A percentile compares a stretch with the other conserved stretches of the same genome.
These are phyloP conservation scores for Cubamyces lactineus DNA, from an alignment of 768 basidiomycete genomes.

Conservation along the genomic window DNA sequence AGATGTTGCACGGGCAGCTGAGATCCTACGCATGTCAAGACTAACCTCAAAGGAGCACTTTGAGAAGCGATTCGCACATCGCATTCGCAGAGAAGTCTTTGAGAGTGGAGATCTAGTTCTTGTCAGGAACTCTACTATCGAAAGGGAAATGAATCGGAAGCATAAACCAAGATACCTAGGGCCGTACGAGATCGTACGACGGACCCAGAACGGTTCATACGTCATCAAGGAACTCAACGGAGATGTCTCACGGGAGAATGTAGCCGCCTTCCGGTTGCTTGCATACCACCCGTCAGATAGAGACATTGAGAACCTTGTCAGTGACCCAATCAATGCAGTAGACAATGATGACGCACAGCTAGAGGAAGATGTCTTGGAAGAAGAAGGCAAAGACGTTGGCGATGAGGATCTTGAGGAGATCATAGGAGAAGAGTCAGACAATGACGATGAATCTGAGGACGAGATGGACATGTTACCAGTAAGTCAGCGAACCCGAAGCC, in stretches of 20 bases:
- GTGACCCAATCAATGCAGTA: not conserved
- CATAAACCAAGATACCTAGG: constrained; percentile 40
- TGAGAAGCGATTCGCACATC: constrained; percentile 27
- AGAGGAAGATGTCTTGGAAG: too few species aligned
- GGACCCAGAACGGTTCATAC: constrained; percentile 16
- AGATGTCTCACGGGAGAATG: constrained; percentile 4
- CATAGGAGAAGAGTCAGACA: not conserved
- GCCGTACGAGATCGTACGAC: constrained; percentile 39
- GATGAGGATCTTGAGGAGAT: not conserved
- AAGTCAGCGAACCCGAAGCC: not conserved
- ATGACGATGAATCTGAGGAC: not conserved
- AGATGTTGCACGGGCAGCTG: constrained; percentile 29
- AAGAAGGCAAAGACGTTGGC: not conserved
- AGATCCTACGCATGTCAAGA: constrained; percentile 23
- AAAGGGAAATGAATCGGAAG: constrained; percentile 37
- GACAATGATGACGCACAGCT: too few species aligned
- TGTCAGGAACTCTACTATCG: constrained; percentile 38
- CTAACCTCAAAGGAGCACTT: constrained; percentile 32
- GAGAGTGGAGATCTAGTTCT: constrained; percentile 39
- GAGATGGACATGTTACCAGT: not conserved
- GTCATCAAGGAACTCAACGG: constrained; percentile 26
- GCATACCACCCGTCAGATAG: not conserved
- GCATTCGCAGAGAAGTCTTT: constrained; percentile 25
- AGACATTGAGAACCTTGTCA: not conserved
- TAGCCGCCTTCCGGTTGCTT: constrained; percentile 21